Percentiles rank a stretch among this genome's conserved stretches.
phyloP scores from a whole-genome alignment of 2,329 filamentous ascomycete genomes.

The Colletotrichum theobromicola region DNA sequence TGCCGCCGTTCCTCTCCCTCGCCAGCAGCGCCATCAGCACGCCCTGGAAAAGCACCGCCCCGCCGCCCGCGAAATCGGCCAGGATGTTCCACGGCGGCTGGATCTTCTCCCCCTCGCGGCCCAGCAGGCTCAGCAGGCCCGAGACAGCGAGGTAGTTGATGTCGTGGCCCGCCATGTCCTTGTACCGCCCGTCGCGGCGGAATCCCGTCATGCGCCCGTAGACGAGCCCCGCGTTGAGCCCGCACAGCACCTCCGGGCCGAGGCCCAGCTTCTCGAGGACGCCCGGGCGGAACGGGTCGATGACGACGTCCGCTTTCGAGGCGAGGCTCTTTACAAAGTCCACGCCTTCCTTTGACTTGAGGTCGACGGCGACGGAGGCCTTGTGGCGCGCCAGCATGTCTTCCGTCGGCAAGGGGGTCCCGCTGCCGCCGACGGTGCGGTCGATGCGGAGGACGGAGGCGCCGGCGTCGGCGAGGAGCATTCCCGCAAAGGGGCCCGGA shows the following conservation, averaged over 20 bases:
- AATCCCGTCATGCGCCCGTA: conserved; percentile 91
- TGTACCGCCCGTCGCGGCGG: conserved; percentile 83
- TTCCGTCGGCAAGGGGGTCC: conserved; percentile 49
- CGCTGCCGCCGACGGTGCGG: conserved; percentile 54
- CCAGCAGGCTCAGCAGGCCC: conserved; percentile 79
- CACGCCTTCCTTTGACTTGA: conserved; percentile 71
- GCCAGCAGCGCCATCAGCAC: conserved; percentile 80
- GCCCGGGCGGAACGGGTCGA: conserved; percentile 92
- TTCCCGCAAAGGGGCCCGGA: conserved; percentile 83
- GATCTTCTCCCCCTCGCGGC: conserved; percentile 71
- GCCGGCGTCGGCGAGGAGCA: conserved; percentile 89
- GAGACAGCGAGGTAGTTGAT: conserved; percentile 96
- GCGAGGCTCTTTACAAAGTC: conserved; percentile 71
- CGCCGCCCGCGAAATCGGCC: conserved; percentile 91
- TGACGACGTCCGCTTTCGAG: conserved; percentile 73
- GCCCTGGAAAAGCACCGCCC: conserved; percentile 80
- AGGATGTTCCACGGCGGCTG: conserved; percentile 84
- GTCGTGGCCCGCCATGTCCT: conserved; percentile 89
- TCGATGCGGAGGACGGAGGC: conserved; percentile 89
- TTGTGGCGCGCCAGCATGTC: conserved; percentile 86
- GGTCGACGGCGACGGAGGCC: conserved; percentile 77
- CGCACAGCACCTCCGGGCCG: conserved; percentile 70
- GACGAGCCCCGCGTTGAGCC: conserved; percentile 75
- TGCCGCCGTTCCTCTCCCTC: conserved; percentile 61
- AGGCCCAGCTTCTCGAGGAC: conserved; percentile 87